phyloP scores from a whole-genome alignment of 176 grass and related monocot genomes.

The Oryza punctata region DNA sequence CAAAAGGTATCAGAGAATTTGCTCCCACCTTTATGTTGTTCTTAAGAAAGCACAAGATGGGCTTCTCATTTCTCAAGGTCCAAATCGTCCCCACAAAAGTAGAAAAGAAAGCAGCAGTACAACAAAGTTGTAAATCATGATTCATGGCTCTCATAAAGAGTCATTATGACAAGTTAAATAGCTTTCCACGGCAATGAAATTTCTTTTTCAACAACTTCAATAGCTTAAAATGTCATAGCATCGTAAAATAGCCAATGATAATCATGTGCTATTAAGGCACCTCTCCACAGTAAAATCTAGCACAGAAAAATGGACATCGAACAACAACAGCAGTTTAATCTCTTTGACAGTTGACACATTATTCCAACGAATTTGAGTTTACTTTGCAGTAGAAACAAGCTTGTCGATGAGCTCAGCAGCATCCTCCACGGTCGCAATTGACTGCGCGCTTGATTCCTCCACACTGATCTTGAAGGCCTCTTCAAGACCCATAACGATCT shows the following conservation, averaged over 20 bases:
- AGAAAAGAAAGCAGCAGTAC: background rate
- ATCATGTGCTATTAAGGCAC: slow-evolving; percentile 13
- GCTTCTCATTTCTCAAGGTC: background rate
- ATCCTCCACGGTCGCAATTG: slow-evolving; percentile 53
- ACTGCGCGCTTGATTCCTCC: slow-evolving; percentile 48
- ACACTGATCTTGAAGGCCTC: slow-evolving; percentile 56
- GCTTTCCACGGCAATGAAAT: background rate
- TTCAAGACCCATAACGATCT: slow-evolving; percentile 68
- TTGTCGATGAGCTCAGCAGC: slow-evolving; percentile 56
- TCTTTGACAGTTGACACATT: background rate
- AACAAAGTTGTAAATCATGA: background rate
- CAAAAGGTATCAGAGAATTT: background rate
- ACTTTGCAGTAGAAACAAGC: slow-evolving; percentile 20
- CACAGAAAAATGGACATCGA: background rate
- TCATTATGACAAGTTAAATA: no score
- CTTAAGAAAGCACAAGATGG: no score
- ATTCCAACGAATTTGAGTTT: background rate
- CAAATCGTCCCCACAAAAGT: background rate
- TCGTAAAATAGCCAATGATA: background rate
- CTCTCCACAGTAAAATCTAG: slow-evolving; percentile 40
- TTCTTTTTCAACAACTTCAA: background rate
- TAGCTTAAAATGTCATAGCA: slow-evolving; percentile 18
- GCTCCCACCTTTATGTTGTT: background rate
- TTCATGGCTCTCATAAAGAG: background rate
- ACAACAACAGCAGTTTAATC: slow-evolving; percentile 6